Conservation (phyloP, 345 rosid genomes). For the Rhodamnia rubescens region DNA sequence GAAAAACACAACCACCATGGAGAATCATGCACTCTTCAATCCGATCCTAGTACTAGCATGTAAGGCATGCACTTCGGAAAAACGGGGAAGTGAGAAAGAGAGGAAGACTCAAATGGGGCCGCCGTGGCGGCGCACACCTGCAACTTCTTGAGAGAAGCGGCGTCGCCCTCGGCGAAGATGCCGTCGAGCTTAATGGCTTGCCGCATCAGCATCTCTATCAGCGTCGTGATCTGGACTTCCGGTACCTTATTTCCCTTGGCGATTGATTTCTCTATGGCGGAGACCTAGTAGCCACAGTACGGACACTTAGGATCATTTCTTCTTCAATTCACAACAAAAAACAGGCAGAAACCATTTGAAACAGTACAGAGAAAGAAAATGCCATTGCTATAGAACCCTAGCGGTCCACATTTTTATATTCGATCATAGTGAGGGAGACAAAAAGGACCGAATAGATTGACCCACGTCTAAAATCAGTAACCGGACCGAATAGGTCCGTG, state of each 20-base stretch:
- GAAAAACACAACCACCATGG: not conserved
- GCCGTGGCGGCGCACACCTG: slow-evolving; percentile 10
- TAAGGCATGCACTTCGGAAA: too few species aligned
- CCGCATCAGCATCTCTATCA: slow-evolving; percentile 49
- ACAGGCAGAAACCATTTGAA: not conserved
- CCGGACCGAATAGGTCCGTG: not conserved
- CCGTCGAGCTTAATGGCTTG: slow-evolving; percentile 44
- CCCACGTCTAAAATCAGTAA: not conserved
- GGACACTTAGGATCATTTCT: not conserved
- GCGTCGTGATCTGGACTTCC: slow-evolving; percentile 46
- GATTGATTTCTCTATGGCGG: slow-evolving; percentile 27
- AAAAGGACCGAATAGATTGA: not conserved
- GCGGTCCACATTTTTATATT: not conserved
- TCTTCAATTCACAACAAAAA: not conserved
- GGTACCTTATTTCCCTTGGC: slow-evolving; percentile 27
- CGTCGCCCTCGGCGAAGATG: slow-evolving; percentile 31
- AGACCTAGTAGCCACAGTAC: slow-evolving; percentile 8
- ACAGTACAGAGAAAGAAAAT: not conserved
- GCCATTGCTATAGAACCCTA: not conserved
- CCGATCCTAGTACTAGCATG: not conserved
- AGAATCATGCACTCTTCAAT: not conserved
- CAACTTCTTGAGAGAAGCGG: slow-evolving; percentile 18
- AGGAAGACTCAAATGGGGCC: not conserved
- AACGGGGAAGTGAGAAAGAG: not conserved
- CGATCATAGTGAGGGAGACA: not conserved